These are phyloP conservation scores for Thelonectria blattea DNA, from an alignment of 2,329 filamentous ascomycete genomes.

Conservation along the genomic window DNA sequence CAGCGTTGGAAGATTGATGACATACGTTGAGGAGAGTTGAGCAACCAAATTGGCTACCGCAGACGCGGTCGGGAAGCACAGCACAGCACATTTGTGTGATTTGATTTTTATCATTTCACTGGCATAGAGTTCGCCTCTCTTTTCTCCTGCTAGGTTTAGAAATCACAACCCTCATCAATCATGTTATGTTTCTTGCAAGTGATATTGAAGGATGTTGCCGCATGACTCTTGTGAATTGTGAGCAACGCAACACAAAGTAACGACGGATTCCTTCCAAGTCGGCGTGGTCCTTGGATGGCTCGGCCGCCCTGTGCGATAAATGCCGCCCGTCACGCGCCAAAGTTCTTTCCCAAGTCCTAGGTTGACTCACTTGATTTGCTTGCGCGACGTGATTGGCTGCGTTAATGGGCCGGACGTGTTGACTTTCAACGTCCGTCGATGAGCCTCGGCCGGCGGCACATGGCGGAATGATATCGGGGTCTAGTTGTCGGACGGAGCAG, in stretches of 20 bases:
- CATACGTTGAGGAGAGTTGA: slow-evolving; percentile 11
- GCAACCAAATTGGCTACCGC: slow-evolving; percentile 33
- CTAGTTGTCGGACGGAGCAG: too few relatives aligned
- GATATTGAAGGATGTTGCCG: background rate
- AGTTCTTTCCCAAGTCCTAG: slow-evolving; percentile 16
- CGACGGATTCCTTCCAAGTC: background rate
- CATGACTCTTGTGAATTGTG: background rate
- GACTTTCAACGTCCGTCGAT: background rate
- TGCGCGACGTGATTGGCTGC: background rate
- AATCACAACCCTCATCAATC: slow-evolving; percentile 27
- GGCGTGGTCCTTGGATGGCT: too few relatives aligned
- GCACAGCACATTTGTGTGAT: slow-evolving; percentile 28
- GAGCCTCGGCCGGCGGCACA: too few relatives aligned
- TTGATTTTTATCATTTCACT: slow-evolving; percentile 31
- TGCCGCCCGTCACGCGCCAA: background rate
- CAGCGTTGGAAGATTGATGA: slow-evolving; percentile 16
- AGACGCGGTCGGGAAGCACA: slow-evolving; percentile 19
- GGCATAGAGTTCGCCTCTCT: slow-evolving; percentile 38
- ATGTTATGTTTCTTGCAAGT: slow-evolving; percentile 1
- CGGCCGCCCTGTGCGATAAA: background rate
- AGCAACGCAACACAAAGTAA: background rate
- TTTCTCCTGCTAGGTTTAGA: slow-evolving; percentile 30
- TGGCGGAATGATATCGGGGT: too few relatives aligned
- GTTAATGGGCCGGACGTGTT: background rate
- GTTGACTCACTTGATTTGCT: slow-evolving; percentile 13